Evolutionary conservation across 192 early-diverging fungal genomes (phyloP).

Genomic region (Glomus cerebriforme): DNA sequence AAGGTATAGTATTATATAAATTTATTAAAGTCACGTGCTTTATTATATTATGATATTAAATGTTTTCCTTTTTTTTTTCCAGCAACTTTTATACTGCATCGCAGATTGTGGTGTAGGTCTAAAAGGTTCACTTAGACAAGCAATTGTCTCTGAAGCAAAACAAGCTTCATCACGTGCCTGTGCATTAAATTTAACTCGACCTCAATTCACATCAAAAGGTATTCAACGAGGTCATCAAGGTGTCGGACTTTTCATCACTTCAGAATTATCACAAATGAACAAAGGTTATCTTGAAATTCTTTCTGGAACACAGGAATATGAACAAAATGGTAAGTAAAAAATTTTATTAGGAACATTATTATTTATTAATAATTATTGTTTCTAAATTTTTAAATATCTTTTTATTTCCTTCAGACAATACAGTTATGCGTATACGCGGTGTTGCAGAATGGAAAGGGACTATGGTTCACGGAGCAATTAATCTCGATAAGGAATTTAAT

Average conservation of each 20-base stretch:
- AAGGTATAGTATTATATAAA: not conserved
- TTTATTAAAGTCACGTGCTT: not conserved
- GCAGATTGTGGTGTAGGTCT: conserved; percentile 32
- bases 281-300: conserved; percentile 30
- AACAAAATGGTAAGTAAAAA: conserved; percentile 17
- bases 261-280: conserved; percentile 29
- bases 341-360: not conserved
- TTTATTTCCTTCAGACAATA: not conserved
- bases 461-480: conserved; percentile 29
- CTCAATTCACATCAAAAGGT: conserved; percentile 29
- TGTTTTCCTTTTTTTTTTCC: not conserved
- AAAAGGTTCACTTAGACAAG: conserved; percentile 21
- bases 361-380: not conserved
- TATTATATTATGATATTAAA: not conserved
- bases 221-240: conserved; percentile 32
- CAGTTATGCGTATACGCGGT: conserved; percentile 16
- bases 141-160: conserved; percentile 29
- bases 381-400: not conserved
- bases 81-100: conserved; percentile 21
- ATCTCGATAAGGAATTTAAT: conserved; percentile 27
- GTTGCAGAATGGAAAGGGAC: conserved; percentile 33
- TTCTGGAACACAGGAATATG: conserved; percentile 30
- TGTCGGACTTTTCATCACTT: conserved; percentile 31
- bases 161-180: not conserved
- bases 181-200: conserved; percentile 26